Conservation (phyloP, 768 basidiomycete species). For the Sarcomyxa edulis region DNA sequence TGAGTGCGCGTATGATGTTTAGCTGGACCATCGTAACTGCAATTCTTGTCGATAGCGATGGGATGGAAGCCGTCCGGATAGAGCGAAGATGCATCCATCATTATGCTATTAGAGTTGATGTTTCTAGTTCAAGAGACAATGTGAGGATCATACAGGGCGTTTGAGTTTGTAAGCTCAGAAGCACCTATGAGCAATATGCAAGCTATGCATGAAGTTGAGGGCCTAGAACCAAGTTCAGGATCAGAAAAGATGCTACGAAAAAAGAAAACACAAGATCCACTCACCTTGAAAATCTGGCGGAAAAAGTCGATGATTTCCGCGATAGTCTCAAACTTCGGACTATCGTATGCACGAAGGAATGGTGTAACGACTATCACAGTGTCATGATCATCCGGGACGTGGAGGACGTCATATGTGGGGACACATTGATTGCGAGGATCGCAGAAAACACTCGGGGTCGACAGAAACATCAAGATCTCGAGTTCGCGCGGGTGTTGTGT, state of each 20-base stretch:
- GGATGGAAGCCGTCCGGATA: slow-evolving; percentile 19
- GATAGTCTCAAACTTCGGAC: slow-evolving; percentile 19
- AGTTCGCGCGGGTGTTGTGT: slow-evolving; percentile 19
- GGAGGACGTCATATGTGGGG: slow-evolving; percentile 18
- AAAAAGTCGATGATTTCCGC: slow-evolving; percentile 27
- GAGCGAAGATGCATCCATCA: slow-evolving; percentile 18
- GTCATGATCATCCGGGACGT: slow-evolving; percentile 11
- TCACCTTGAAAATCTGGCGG: slow-evolving; percentile 24
- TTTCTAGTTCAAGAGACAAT: slow-evolving; percentile 18
- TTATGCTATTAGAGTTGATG: slow-evolving; percentile 20
- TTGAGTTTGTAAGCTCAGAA: slow-evolving; percentile 1
- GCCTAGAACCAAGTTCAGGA: slow-evolving; percentile 23
- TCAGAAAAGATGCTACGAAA: too few species aligned
- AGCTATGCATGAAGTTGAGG: slow-evolving; percentile 26
- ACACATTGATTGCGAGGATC: slow-evolving; percentile 30
- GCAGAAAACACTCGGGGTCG: slow-evolving; percentile 4
- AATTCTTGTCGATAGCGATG: slow-evolving; percentile 4
- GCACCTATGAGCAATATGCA: slow-evolving; percentile 28
- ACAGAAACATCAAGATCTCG: slow-evolving; percentile 19
- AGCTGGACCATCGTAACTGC: slow-evolving; percentile 9
- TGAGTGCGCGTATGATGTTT: slow-evolving; percentile 13
- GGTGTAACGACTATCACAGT: slow-evolving; percentile 15
- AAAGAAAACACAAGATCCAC: too few species aligned
- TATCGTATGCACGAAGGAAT: slow-evolving; percentile 5
- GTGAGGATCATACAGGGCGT: not conserved